Conservation (phyloP, 805 yeast genomes). For the Ogataea allantospora region DNA sequence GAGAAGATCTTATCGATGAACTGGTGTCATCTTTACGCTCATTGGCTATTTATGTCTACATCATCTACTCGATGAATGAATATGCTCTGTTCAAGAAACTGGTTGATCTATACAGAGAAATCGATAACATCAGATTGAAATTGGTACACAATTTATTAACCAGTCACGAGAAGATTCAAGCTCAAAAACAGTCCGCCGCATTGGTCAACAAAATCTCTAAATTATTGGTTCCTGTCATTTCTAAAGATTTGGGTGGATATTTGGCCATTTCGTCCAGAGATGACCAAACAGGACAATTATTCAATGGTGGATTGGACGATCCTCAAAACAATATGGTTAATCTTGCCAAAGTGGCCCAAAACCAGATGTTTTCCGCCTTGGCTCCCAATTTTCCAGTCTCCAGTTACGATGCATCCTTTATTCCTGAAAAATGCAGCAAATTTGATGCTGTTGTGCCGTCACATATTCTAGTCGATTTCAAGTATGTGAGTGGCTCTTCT, state of each 20-base stretch:
- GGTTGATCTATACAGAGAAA: slow-evolving; percentile 48
- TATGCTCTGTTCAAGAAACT: slow-evolving; percentile 60
- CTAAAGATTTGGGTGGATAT: slow-evolving; percentile 46
- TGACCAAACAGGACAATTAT: slow-evolving; percentile 54
- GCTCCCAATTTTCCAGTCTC: slow-evolving; percentile 66
- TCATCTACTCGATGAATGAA: slow-evolving; percentile 70
- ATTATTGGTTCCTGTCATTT: slow-evolving; percentile 42
- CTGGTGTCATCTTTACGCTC: slow-evolving; percentile 55
- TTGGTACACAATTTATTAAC: slow-evolving; percentile 53
- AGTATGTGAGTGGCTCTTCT: slow-evolving; percentile 61
- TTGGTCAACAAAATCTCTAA: slow-evolving; percentile 61
- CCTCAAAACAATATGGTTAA: slow-evolving; percentile 27
- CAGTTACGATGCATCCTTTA: slow-evolving; percentile 34
- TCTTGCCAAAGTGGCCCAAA: slow-evolving; percentile 61
- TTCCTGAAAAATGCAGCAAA: slow-evolving; percentile 46
- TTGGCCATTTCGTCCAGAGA: slow-evolving; percentile 69
- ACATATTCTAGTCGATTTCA: slow-evolving; percentile 75
- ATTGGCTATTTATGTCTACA: slow-evolving; percentile 61
- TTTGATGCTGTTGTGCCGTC: slow-evolving; percentile 53
- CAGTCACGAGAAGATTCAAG: slow-evolving; percentile 44
- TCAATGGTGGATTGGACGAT: slow-evolving; percentile 27
- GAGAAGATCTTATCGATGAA: slow-evolving; percentile 52
- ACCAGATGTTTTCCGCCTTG: slow-evolving; percentile 68
- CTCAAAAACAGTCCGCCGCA: slow-evolving; percentile 51
- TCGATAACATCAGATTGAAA: slow-evolving; percentile 58